A percentile compares a stretch with the other conserved stretches of the same genome.
These are phyloP conservation scores for Pisolithus marmoratus DNA, from an alignment of 768 basidiomycete genomes.

Conservation along the genomic window DNA sequence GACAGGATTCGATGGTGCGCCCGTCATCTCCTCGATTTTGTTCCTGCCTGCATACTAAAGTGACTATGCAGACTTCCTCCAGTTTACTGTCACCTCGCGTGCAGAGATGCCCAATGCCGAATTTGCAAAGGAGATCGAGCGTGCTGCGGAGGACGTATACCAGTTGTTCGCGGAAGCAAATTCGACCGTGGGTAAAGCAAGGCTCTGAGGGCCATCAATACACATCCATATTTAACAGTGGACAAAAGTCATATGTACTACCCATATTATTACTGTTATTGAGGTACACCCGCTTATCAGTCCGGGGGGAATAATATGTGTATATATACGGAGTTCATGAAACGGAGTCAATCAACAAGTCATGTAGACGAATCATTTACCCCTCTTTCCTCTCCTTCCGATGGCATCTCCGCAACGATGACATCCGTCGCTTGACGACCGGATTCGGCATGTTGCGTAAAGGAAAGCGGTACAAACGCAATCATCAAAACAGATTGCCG, in stretches of 20 bases:
- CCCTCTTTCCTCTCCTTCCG: too few species aligned
- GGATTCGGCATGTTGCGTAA: not conserved
- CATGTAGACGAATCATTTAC: too few species aligned
- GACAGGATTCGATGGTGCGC: constrained; percentile 77
- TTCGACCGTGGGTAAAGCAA: constrained; percentile 4
- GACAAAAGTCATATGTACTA: not conserved
- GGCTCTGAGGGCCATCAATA: constrained; percentile 9
- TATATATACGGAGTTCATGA: too few species aligned
- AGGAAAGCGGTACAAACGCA: constrained; percentile 29
- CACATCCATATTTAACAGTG: not conserved
- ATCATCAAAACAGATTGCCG: constrained; percentile 33
- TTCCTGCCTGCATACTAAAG: too few species aligned
- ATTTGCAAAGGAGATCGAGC: constrained; percentile 65
- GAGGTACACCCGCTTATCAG: too few species aligned
- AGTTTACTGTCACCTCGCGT: constrained; percentile 84
- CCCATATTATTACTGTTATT: not conserved
- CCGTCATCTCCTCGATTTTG: constrained; percentile 3
- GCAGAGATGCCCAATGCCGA: constrained; percentile 75
- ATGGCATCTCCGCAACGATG: too few species aligned
- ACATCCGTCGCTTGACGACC: too few species aligned
- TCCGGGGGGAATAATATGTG: too few species aligned
- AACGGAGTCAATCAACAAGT: too few species aligned
- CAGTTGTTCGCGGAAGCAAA: constrained; percentile 37
- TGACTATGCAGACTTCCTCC: constrained; percentile 54
- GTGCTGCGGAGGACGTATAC: constrained; percentile 65